Conservation (phyloP, 192 early-diverging fungal genomes). For the Coemansia sp. region DNA sequence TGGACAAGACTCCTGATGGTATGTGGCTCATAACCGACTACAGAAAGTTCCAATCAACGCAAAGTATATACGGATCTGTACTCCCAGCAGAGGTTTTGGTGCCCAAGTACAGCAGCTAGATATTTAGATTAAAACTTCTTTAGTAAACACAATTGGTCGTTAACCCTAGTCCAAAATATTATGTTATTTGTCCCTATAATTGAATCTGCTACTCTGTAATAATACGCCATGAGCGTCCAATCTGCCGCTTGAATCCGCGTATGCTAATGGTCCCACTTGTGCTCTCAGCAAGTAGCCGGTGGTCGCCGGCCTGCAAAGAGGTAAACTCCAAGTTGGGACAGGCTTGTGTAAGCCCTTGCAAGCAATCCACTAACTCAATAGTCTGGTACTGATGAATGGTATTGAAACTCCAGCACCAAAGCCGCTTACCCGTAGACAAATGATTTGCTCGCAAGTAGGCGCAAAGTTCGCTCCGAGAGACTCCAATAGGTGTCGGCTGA, state of each 20-base stretch:
- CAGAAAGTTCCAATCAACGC: conserved; percentile 17
- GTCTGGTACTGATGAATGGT: no score
- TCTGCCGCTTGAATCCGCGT: no score
- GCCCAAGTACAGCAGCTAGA: conserved; percentile 10
- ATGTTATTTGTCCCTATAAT: no score
- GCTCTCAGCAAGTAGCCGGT: no score
- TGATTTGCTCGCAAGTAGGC: neutral
- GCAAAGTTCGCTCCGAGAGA: neutral
- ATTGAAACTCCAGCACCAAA: no score
- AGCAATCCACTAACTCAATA: no score
- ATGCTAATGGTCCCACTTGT: neutral
- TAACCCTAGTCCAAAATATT: no score
- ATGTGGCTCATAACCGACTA: conserved; percentile 17
- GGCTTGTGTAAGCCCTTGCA: no score
- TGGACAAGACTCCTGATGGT: conserved; percentile 17
- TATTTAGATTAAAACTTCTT: neutral
- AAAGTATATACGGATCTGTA: neutral
- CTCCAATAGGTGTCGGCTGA: neutral
- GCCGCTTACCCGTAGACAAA: neutral
- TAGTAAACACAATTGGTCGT: no score
- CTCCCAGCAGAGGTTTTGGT: neutral
- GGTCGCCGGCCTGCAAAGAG: no score
- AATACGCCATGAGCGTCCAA: neutral
- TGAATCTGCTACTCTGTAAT: neutral
- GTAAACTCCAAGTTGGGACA: no score